Evolutionary conservation across 768 basidiomycete genomes (phyloP), one percentile per base, ranked within the genome.

Genomic region (Amanita jacksonii): DNA sequence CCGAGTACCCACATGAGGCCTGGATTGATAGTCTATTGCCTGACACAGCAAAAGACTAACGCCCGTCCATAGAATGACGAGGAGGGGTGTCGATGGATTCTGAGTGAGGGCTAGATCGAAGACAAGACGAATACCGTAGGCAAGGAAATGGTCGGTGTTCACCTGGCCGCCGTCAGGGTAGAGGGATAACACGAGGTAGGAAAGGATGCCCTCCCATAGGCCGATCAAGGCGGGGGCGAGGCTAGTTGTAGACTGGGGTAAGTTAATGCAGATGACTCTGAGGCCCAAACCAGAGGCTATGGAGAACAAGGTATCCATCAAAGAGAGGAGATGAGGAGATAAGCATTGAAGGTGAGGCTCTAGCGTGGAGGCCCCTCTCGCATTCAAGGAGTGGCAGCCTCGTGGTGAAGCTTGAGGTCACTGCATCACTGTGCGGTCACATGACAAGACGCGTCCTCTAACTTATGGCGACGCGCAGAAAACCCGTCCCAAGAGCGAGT

Each of bases 221-320:
- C 73, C 73, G 13, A 73, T 47, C 10, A 70, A 52, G 10, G 59
- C 59, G 23, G 67, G 60, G 13, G 52, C 51, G 5, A 70, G 39
- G 22, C 50, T 56, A 36, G 53, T 57, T 8, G 57, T 46, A 10
- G 60, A 54, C 23, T 56, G 57, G 20, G 54, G 47, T 24, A 59
- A 46, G 24, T 49, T 51, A 15, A 52, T 48, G 13, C 68, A 57
- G 48, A 68, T 56, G 23, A 66, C 46, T 16, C 71, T 65, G 16
- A 71, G 55, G n/a, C 60, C 62, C 27, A 72, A 61, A n/a, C 70
- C 69, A 36, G 62, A 54, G 46, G 62, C 46, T 47, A 70, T 61
- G 36, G 68, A 62, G 51, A 69, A 54, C 12, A 63, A 45, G 44
- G 67, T 56, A 51, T 73, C 68, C 70, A 73, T 73, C 57, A 49